These are phyloP conservation scores for Excoecaria cochinchinensis DNA, from an alignment of 345 rosid genomes.

Conservation along the genomic window DNA sequence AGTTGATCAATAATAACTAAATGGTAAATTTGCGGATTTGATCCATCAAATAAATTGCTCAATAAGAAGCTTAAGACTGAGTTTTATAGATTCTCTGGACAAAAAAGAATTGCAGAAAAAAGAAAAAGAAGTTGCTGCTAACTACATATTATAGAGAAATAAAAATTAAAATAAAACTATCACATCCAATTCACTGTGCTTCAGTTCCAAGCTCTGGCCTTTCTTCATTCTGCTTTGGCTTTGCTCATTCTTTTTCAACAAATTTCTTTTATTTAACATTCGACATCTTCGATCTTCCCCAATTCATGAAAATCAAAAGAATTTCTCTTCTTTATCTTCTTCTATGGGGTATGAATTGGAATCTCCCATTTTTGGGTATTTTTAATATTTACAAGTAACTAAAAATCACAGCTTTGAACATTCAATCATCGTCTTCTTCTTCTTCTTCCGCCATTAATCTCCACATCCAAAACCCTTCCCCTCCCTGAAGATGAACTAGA, in stretches of 20 bases:
- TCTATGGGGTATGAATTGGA: background rate
- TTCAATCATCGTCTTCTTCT: background rate
- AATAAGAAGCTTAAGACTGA: background rate
- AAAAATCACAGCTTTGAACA: background rate
- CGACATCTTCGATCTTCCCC: background rate
- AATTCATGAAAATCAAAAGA: background rate
- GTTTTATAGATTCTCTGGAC: conserved; percentile 19
- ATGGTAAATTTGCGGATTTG: no score
- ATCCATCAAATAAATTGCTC: background rate
- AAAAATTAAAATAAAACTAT: background rate
- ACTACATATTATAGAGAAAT: background rate
- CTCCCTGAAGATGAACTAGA: conserved; percentile 22
- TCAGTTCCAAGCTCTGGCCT: background rate
- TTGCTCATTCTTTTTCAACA: background rate
- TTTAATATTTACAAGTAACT: conserved; percentile 7
- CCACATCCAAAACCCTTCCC: conserved; percentile 32
- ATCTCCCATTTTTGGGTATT: background rate
- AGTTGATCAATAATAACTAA: background rate
- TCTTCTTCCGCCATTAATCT: conserved; percentile 24
- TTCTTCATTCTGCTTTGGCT: background rate
- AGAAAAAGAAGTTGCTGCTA: background rate
- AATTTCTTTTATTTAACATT: background rate
- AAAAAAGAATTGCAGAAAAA: conserved; percentile 22
- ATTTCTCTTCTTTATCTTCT: background rate
- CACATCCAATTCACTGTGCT: background rate